These are phyloP conservation scores for Neonectria neomacrospora DNA, from an alignment of 2,329 filamentous ascomycete species.

Conservation along the genomic window DNA sequence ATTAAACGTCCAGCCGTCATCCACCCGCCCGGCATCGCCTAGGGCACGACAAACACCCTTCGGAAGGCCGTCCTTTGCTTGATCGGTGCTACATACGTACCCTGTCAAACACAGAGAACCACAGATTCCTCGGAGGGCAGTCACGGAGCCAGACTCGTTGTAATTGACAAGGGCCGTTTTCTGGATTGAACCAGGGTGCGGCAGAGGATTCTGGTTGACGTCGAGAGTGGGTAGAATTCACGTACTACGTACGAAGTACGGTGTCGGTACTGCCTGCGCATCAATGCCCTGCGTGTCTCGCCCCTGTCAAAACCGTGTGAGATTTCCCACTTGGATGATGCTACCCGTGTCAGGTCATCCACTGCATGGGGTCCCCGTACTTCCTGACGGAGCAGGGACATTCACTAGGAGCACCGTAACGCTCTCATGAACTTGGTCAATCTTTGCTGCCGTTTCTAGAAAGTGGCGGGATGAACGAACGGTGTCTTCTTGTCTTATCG, in stretches of 20 bases:
- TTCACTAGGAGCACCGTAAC: conserved; percentile 11
- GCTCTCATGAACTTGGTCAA: neutral
- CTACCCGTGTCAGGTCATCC: conserved; percentile 12
- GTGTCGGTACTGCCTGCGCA: conserved; percentile 13
- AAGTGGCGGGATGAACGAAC: conserved; percentile 10
- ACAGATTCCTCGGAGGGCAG: neutral
- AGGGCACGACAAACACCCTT: conserved; percentile 7
- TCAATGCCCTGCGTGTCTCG: conserved; percentile 10
- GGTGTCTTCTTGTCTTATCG: neutral
- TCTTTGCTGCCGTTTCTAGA: conserved; percentile 10
- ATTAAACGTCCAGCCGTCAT: conserved; percentile 9
- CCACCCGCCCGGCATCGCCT: conserved; percentile 12
- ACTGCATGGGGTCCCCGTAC: conserved; percentile 25
- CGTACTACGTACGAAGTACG: neutral
- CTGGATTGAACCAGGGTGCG: neutral
- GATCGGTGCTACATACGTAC: conserved; percentile 9
- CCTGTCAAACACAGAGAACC: conserved; percentile 5
- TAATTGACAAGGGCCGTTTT: conserved; percentile 3
- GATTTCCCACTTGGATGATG: conserved; percentile 12
- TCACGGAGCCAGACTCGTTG: neutral
- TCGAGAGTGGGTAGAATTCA: conserved; percentile 4
- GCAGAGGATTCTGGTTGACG: conserved; percentile 11
- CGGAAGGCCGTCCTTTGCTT: conserved; percentile 10
- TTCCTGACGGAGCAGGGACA: conserved; percentile 13
- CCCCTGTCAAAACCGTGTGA: conserved; percentile 20